A percentile compares a stretch with the other conserved stretches of the same genome.
These are phyloP conservation scores for Psilocybe cyanescens DNA, from an alignment of 768 basidiomycete species.

Conservation along the genomic window DNA sequence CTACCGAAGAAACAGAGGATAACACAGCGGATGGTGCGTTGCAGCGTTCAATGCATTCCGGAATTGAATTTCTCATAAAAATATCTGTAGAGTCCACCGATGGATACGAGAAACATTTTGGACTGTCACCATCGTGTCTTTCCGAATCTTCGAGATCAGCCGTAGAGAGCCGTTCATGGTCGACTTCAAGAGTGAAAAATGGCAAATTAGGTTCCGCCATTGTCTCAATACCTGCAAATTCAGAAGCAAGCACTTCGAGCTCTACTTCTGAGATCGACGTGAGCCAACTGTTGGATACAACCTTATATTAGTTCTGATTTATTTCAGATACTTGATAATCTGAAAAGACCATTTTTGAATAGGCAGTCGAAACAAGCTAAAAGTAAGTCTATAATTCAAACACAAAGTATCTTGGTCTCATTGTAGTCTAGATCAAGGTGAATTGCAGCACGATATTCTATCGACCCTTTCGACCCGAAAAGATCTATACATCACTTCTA, in stretches of 20 bases:
- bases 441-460: conserved; percentile 71
- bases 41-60: neutral
- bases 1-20: conserved; percentile 27
- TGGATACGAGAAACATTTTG: conserved; percentile 79
- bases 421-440: conserved; percentile 42
- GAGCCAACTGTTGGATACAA: conserved; percentile 10
- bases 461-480: conserved; percentile 66
- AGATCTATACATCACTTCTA: conserved; percentile 77
- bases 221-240: conserved; percentile 50
- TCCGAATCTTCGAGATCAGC: conserved; percentile 51
- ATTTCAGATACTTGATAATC: conserved; percentile 56
- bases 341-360: conserved; percentile 57
- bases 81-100: conserved; percentile 28
- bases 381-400: conserved; percentile 40
- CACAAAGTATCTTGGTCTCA: neutral
- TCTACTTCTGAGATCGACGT: conserved; percentile 37
- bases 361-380: conserved; percentile 55
- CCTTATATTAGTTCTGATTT: conserved; percentile 3
- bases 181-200: conserved; percentile 43
- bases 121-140: conserved; percentile 54
- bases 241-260: conserved; percentile 30
- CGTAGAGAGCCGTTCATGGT: conserved; percentile 65
- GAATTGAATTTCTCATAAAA: neutral
- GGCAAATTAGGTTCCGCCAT: conserved; percentile 65
- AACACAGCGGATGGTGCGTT: conserved; percentile 31